These are phyloP conservation scores for Santalum album DNA, from an alignment of 164 flowering plant genomes.

Conservation along the genomic window DNA sequence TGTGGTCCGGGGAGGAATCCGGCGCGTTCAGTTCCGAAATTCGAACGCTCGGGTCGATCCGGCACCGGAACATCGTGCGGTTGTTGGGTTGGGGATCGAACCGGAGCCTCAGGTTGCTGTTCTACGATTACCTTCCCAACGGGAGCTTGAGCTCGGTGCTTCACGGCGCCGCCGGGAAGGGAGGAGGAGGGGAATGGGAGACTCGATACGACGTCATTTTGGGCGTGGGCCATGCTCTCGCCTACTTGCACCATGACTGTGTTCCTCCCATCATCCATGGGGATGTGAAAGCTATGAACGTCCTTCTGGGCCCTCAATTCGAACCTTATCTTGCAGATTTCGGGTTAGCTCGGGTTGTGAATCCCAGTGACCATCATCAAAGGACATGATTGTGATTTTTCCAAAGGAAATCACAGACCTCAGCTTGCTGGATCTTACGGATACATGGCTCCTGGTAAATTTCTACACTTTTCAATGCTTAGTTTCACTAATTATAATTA, in stretches of 20 bases:
- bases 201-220: conserved; percentile 55
- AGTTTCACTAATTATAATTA: no score
- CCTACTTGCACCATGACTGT: conserved; percentile 94
- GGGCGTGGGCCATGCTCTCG: conserved; percentile 82
- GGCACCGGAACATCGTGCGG: conserved; percentile 82
- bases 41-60: conserved; percentile 66
- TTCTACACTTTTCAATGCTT: not conserved
- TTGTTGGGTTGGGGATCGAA: conserved; percentile 78
- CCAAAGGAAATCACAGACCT: conserved; percentile 36
- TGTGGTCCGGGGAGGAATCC: conserved; percentile 74
- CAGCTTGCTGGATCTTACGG: conserved; percentile 91
- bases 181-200: conserved; percentile 83
- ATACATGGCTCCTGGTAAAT: conserved; percentile 96
- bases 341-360: conserved; percentile 68
- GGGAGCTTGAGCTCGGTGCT: conserved; percentile 85
- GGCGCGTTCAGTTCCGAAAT: conserved; percentile 80
- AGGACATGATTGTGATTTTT: conserved; percentile 14
- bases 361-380: not conserved
- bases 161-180: conserved; percentile 41
- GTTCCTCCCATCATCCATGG: conserved; percentile 89
- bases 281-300: conserved; percentile 93
- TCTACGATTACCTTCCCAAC: conserved; percentile 81
- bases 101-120: conserved; percentile 49
- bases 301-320: conserved; percentile 51
- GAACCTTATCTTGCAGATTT: conserved; percentile 87